Base-by-base conservation (phyloP, 2,329 filamentous ascomycete species). In the Tolypocladium capitatum region DNA sequence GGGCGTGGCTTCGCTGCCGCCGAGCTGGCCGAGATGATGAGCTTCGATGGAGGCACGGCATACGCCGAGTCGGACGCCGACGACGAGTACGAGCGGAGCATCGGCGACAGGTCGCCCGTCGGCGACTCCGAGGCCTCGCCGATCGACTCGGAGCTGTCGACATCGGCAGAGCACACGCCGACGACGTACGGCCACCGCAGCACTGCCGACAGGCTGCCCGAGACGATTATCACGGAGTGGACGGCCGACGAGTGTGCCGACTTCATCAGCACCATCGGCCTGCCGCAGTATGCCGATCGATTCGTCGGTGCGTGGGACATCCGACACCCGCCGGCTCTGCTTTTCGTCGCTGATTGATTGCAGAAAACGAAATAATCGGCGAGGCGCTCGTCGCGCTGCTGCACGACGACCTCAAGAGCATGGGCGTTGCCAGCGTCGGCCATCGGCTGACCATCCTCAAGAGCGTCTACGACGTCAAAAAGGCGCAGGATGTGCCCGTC, bases 361-460 rank as follows among this genome's bases (percentile, higher is more conserved):
- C 63, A 92, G 92, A 96, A 60, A 94, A 98, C 62, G 89, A 88
- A 53, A 94, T 98, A 57, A 84, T 90, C 34, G 92, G 92, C 54
- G 89, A 97, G 63, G 91, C 87, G 46, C 72, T 98, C 52, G 80
- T 95, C 49, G 87, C 87, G 36, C 71, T 98, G 53, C 84, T 86
- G 53, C 92, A 97, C 63, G 86, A 94, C 49, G 91, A 97, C 63
- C 72, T 98, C 58, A 95, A 94, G 67, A 88, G 94, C 62, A 91
- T 97, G 82, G 90, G 90, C 43, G 86, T 98, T 54, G 73, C 75
- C 53, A 97, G 91, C 68, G 88, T 96, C 43, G 92, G 92, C 36
- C 92, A 98, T 69, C 83, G 92, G 51, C 74, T 98, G 58, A 94
- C 89, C 21, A 94, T 98, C 49, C 75, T 98, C 49, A 97, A 96